Evolutionary conservation across 176 grass and related monocot genomes (phyloP).

Genomic region (barley (Hordeum vulgare)): MorexV3_pseudomolecules_assembly NC_058524.1:489949288-489949787

Average conservation of each 20-base stretch:
- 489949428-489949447: constrained; percentile 1
- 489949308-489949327: neutral
- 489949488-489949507: neutral
- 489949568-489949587: neutral
- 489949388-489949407: constrained; percentile 19
- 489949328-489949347: neutral
- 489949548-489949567: neutral
- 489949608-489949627: neutral
- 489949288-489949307: neutral
- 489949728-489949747: neutral
- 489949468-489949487: constrained; percentile 7
- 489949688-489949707: neutral
- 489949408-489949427: neutral
- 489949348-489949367: neutral
- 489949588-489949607: neutral
- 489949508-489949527: constrained; percentile 7
- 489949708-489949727: neutral
- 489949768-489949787: neutral
- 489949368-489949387: constrained; percentile 2
- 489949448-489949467: constrained; percentile 20
- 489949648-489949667: neutral
- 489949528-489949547: constrained; percentile 14
- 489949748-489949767: too few relatives aligned
- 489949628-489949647: constrained; percentile 1
- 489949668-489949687: neutral